Conservation (phyloP, 768 basidiomycete genomes). For the Ramaria sp. region DNA sequence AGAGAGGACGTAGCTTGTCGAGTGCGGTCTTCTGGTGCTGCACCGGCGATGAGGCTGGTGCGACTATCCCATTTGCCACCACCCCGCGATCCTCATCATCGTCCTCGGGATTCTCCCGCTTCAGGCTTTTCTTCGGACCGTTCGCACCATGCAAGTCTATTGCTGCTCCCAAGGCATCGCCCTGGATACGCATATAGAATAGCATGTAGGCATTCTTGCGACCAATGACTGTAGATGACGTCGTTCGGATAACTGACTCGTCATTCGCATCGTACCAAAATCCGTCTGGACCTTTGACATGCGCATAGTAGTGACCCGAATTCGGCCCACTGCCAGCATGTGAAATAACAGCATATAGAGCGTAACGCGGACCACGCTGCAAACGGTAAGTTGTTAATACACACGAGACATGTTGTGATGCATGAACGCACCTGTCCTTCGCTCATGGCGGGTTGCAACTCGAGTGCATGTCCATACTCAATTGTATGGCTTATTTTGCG, state of each 20-base stretch:
- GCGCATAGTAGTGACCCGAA: constrained; percentile 91
- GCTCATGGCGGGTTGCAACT: constrained; percentile 75
- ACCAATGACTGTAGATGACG: constrained; percentile 34
- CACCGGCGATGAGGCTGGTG: not conserved
- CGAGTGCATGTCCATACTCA: constrained; percentile 67
- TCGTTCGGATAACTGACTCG: constrained; percentile 46
- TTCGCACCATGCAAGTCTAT: constrained; percentile 24
- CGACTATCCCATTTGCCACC: not conserved
- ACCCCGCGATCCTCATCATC: not conserved
- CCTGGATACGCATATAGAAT: constrained; percentile 80
- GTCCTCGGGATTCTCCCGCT: not conserved
- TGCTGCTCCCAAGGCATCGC: constrained; percentile 60
- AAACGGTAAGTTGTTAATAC: not conserved
- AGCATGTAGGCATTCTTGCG: constrained; percentile 86
- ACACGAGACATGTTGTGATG: not conserved
- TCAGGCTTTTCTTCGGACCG: not conserved
- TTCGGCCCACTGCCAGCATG: constrained; percentile 91
- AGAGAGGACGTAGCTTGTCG: not conserved
- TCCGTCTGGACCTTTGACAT: constrained; percentile 58
- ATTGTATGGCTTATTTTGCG: constrained; percentile 73
- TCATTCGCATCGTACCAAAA: constrained; percentile 95
- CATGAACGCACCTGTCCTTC: constrained; percentile 38
- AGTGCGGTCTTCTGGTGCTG: not conserved
- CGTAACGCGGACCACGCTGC: constrained; percentile 61
- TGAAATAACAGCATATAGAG: constrained; percentile 83